Base-by-base conservation (phyloP, 176 grass and related monocot genomes). In the Eragrostis curvula region DNA sequence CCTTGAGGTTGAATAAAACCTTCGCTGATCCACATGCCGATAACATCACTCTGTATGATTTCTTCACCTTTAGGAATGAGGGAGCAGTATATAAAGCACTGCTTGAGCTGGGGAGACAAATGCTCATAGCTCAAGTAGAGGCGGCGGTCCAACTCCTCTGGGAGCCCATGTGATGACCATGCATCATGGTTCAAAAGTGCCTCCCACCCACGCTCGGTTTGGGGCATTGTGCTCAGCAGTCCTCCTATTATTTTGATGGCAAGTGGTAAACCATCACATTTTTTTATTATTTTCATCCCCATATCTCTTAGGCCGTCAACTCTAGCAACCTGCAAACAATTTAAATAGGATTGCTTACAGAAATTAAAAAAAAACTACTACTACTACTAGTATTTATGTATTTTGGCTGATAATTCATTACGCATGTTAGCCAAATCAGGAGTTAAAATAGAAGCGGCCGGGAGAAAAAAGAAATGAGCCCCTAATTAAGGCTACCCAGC, bases 1-100 rank as follows among this genome's bases (percentile, higher is more conserved):
- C 5, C n/a, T 3, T 12, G 32, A 25, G 21, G 21, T 14, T 70
- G 27, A 23, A 78, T 41, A 61, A 85, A 70, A 32, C 83, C 52
- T 49, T 85, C 74, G 51, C 43, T 51, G 1, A 79, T 71, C 65
- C 74, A 85, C 83, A n/a, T n/a, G n/a, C n/a, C n/a, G n/a, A n/a
- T n/a, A n/a, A n/a, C n/a, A n/a, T n/a, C n/a, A n/a, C n/a, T n/a
- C n/a, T n/a, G n/a, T n/a, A n/a, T n/a, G n/a, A n/a, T n/a, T n/a
- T n/a, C n/a, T n/a, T n/a, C n/a, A n/a, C 20, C 53, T 69, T 85
- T 78, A 0, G 74, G 66, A 1, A 78, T 42, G 9, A 85, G 28
- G 7, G 42, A 78, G 42, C 32, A 85, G 42, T 85, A 85, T 4
- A 85, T 24, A 24, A 85, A 85, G 52, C 83, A 85, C 8, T 85